Evolutionary conservation across 2,329 filamentous ascomycete genomes (phyloP).

Genomic region (Magnaporthiopsis rhizophila): DNA sequence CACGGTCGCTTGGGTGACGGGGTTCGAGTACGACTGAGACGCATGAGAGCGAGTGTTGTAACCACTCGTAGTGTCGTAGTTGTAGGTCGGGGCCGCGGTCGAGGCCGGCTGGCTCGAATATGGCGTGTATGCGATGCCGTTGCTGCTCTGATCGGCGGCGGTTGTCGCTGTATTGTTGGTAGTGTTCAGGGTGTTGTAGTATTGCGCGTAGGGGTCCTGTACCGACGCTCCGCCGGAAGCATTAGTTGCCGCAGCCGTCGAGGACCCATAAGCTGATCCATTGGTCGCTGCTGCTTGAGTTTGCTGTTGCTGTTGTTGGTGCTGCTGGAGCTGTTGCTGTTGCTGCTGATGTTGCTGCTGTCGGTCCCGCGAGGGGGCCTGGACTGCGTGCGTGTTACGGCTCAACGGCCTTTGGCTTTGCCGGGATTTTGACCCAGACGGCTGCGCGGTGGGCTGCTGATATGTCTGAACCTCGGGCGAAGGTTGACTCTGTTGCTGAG

Average conservation of each 20-base stretch:
- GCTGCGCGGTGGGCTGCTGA: conserved; percentile 14
- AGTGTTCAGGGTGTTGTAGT: conserved; percentile 10
- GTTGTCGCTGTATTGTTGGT: conserved; percentile 11
- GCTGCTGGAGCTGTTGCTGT: not conserved
- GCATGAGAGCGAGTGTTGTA: conserved; percentile 17
- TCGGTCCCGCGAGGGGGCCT: conserved; percentile 14
- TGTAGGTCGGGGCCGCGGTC: conserved; percentile 13
- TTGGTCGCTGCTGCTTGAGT: conserved; percentile 10
- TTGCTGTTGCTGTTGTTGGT: conserved; percentile 7
- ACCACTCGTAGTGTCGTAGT: conserved; percentile 12
- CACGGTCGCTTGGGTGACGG: conserved; percentile 17
- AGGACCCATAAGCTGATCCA: conserved; percentile 12
- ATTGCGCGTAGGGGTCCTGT: conserved; percentile 22
- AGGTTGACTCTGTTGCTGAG: conserved; percentile 20
- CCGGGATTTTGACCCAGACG: conserved; percentile 23
- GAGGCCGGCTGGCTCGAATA: conserved; percentile 12
- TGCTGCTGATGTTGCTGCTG: conserved; percentile 10
- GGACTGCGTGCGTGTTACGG: not conserved
- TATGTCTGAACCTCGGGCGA: conserved; percentile 22
- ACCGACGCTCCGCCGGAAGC: conserved; percentile 1
- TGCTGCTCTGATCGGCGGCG: conserved; percentile 4
- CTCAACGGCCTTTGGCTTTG: conserved; percentile 26
- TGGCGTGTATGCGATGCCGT: conserved; percentile 11
- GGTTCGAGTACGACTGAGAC: conserved; percentile 9
- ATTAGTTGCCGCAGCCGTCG: conserved; percentile 7